phyloP scores from a whole-genome alignment of 1,284 basidiomycete genomes.

The Lentinus polychrous region DNA sequence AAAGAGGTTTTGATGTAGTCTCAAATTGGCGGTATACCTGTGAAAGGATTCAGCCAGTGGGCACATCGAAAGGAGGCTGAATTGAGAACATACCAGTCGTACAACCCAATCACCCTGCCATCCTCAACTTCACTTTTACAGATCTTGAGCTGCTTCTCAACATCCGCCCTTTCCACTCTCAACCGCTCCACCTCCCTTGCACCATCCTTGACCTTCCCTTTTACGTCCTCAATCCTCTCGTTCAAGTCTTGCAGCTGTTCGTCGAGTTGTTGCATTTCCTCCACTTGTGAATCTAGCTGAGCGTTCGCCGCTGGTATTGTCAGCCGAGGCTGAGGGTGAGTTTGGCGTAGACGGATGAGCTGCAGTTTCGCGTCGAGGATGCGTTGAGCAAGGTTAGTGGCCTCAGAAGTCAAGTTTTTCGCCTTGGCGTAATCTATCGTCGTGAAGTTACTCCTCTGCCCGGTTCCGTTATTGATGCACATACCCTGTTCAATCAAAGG shows the following conservation, averaged over 20 bases:
- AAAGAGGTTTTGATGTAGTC: conserved; percentile 55
- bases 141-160: conserved; percentile 60
- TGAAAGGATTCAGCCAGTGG: not conserved
- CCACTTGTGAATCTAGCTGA: conserved; percentile 63
- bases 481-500: conserved; percentile 62
- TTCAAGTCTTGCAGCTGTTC: conserved; percentile 44
- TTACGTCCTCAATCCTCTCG: conserved; percentile 41
- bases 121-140: conserved; percentile 63
- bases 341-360: conserved; percentile 69
- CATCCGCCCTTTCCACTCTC: conserved; percentile 56
- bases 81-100: conserved; percentile 51
- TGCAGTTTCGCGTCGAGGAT: conserved; percentile 77
- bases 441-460: too few species aligned
- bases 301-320: conserved; percentile 68
- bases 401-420: conserved; percentile 45
- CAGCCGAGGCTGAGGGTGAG: conserved; percentile 70
- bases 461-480: conserved; percentile 11
- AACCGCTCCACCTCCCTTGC: conserved; percentile 59
- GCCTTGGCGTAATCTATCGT: conserved; percentile 51
- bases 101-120: conserved; percentile 50
- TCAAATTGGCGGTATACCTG: conserved; percentile 66
- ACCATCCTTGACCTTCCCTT: conserved; percentile 49
- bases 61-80: conserved; percentile 2
- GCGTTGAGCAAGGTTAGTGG: conserved; percentile 56
- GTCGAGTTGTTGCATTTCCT: conserved; percentile 66